Evolutionary conservation across 2,329 filamentous ascomycete genomes (phyloP), one percentile per base, ranked within the genome.

Genomic region (Hypoxylon sp.): DNA sequence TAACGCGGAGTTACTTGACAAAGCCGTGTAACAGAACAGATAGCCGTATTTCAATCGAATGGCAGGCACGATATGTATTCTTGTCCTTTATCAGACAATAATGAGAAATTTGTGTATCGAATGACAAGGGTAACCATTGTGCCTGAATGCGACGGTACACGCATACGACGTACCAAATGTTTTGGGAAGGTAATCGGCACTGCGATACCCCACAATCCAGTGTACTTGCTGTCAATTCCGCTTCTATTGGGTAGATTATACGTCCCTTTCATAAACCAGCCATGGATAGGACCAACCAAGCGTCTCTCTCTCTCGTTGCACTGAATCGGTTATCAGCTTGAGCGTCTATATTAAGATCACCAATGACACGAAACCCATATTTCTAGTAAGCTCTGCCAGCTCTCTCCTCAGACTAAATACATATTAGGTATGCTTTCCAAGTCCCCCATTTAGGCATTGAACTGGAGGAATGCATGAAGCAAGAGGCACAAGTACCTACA

Each of bases 241-340:
- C 32, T 43, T 53, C 52, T 52, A 56, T 45, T 61, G 19, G 30
- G 41, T 43, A 5, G 45, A 27, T 29, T 41, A 25, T 8, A 1
- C 45, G 30, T 66, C 63, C 43, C 63, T 54, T 66, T 62, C 63
- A 66, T 56, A 4, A 66, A 16, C 43, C 50, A 60, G 16, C 50
- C 63, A 30, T 56, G 59, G 12, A 66, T 60, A 16, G 63, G 59
- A 48, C 50, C 50, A 63, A 9, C 53, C 60, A 27, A 56, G 46
- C n/a, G n/a, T n/a, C 46, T 51, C 23, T 25, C 6, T 55, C 16
- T 46, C 46, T 62, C 27, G 41, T 12, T 7, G 23, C 45, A 25
- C 4, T 45, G 19, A 61, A 51, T 16, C 6, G 34, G 12, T 52
- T 34, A 1, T 57, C 52, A 32, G 25, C 21, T 6, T 27, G 19